phyloP scores from a whole-genome alignment of 2,329 filamentous ascomycete genomes.

The Fusarium sp. region DNA sequence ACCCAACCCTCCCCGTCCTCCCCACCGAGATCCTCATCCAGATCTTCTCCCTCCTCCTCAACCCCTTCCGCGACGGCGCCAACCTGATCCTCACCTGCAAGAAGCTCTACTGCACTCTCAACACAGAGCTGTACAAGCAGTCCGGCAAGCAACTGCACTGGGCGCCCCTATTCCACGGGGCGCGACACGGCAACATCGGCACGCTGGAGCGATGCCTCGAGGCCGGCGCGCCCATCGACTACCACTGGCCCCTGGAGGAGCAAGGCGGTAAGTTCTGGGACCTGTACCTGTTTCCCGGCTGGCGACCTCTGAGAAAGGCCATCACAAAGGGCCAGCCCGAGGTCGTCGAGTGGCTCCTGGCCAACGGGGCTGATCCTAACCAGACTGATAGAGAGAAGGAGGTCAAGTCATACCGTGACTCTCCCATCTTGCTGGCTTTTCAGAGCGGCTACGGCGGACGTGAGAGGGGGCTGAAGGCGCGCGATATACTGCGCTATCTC shows the following conservation, averaged over 20 bases:
- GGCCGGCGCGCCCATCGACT: neutral
- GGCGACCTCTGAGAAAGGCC: slow-evolving; percentile 5
- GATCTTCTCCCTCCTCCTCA: too few species aligned
- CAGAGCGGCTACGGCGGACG: neutral
- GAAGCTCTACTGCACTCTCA: neutral
- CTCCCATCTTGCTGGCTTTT: neutral
- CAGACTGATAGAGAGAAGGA: neutral
- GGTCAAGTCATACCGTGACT: accelerated
- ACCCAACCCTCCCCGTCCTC: too few species aligned
- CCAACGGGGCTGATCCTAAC: neutral
- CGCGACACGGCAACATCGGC: neutral
- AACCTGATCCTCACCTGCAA: neutral
- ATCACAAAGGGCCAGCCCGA: neutral
- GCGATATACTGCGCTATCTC: neutral
- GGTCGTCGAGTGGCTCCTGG: slow-evolving; percentile 5
- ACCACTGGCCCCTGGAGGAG: neutral
- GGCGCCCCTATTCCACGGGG: neutral
- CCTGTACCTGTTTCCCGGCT: neutral
- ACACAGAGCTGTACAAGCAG: neutral
- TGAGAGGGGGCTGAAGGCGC: neutral
- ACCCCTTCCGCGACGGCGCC: too few species aligned
- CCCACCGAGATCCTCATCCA: too few species aligned
- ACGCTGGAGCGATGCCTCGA: slow-evolving; percentile 1
- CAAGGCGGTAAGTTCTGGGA: too few species aligned
- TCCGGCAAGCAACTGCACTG: neutral